Evolutionary conservation across 1,139 yeast species (phyloP).

Genomic region (Hemisphaericaspora subhashii): DNA sequence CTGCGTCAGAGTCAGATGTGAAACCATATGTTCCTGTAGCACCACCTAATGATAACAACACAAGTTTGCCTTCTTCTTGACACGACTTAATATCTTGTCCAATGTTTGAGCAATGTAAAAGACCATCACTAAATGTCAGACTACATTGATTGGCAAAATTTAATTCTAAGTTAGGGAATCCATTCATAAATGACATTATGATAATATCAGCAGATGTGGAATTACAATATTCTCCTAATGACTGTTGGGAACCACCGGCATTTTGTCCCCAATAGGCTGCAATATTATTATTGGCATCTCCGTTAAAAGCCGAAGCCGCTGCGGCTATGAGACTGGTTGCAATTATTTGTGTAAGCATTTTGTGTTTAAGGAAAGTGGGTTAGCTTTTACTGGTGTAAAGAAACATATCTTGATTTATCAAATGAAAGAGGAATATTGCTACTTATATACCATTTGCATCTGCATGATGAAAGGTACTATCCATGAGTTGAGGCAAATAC

Average conservation of each 20-base stretch:
- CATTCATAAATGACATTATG: conserved; percentile 62
- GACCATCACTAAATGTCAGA: conserved; percentile 50
- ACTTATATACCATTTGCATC: too few species aligned
- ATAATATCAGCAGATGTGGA: conserved; percentile 66
- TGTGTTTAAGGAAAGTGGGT: background rate
- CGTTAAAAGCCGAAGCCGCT: conserved; percentile 14
- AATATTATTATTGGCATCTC: conserved; percentile 25
- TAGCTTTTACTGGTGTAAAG: too few species aligned
- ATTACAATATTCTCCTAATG: conserved; percentile 63
- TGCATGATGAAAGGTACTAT: too few species aligned
- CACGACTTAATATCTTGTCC: conserved; percentile 73
- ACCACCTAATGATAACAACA: conserved; percentile 77
- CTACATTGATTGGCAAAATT: conserved; percentile 71
- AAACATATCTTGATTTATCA: too few species aligned
- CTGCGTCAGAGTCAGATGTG: conserved; percentile 56
- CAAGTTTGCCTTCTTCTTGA: conserved; percentile 67
- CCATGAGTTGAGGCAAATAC: too few species aligned
- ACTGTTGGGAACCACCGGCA: conserved; percentile 66
- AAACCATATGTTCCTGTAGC: conserved; percentile 76
- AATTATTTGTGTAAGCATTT: conserved; percentile 3
- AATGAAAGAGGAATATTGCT: too few species aligned
- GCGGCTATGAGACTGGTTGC: background rate
- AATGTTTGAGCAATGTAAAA: conserved; percentile 57
- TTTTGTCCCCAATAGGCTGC: conserved; percentile 90
- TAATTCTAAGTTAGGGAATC: conserved; percentile 49